phyloP scores from a whole-genome alignment of 2,329 filamentous ascomycete genomes.

The Dactylellina haptotyla region DNA sequence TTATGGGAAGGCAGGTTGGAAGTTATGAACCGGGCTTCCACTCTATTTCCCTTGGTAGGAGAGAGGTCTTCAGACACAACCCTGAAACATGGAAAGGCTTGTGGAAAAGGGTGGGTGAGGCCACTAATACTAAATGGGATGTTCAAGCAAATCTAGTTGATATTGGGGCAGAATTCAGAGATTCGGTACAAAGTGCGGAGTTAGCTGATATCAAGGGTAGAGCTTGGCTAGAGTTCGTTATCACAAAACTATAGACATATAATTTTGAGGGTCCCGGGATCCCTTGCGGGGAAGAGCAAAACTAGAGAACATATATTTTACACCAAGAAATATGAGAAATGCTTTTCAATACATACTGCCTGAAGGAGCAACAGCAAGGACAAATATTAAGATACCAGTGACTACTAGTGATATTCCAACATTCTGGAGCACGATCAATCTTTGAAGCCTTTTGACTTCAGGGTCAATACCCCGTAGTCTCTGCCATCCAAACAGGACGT shows the following conservation, averaged over 20 bases:
- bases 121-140: slow-evolving; percentile 35
- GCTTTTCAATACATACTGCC: slow-evolving; percentile 31
- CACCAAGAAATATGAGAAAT: background rate
- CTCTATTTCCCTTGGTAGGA: slow-evolving; percentile 52
- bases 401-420: slow-evolving; percentile 20
- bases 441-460: slow-evolving; percentile 35
- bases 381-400: slow-evolving; percentile 1
- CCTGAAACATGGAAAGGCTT: slow-evolving; percentile 60
- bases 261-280: background rate
- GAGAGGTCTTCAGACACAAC: slow-evolving; percentile 59
- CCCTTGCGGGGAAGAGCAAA: background rate
- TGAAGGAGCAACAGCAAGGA: slow-evolving; percentile 24
- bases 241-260: slow-evolving; percentile 15
- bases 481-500: slow-evolving; percentile 37
- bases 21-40: slow-evolving; percentile 51
- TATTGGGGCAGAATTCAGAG: slow-evolving; percentile 14
- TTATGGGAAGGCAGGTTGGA: slow-evolving; percentile 59
- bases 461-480: slow-evolving; percentile 28
- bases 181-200: slow-evolving; percentile 1
- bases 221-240: slow-evolving; percentile 40
- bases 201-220: slow-evolving; percentile 1
- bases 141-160: slow-evolving; percentile 35
- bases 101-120: slow-evolving; percentile 59
- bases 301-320: background rate
- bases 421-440: slow-evolving; percentile 43